Conservation (phyloP, 345 rosid species). For the Combretum micranthum region DNA sequence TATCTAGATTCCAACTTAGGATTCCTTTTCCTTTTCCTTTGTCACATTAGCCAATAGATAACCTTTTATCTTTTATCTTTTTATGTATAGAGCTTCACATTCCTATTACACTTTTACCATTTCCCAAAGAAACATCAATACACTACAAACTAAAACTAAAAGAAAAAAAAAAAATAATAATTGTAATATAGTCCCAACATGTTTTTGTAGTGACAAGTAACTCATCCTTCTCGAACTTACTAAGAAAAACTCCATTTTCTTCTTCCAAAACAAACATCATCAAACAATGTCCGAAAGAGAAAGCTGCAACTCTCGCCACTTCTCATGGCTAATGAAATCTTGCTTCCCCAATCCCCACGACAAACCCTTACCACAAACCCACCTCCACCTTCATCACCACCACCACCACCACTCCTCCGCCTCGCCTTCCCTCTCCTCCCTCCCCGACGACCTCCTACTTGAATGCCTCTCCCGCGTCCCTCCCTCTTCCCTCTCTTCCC, state of each 20-base stretch:
- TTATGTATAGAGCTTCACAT: too few species aligned
- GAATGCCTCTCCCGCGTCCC: constrained; percentile 75
- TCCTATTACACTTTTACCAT: too few species aligned
- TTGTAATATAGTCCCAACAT: too few species aligned
- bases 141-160: too few species aligned
- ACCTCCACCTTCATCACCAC: constrained; percentile 12
- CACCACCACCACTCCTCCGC: not conserved
- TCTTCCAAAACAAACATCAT: not conserved
- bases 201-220: too few species aligned
- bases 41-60: too few species aligned
- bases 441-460: constrained; percentile 75
- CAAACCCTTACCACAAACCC: constrained; percentile 18
- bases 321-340: constrained; percentile 89
- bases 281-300: constrained; percentile 40
- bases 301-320: constrained; percentile 80
- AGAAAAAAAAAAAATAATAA: too few species aligned
- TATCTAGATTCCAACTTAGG: too few species aligned
- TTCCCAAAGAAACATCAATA: too few species aligned
- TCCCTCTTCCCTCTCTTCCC: constrained; percentile 51
- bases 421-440: constrained; percentile 36
- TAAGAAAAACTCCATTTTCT: not conserved
- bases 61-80: too few species aligned
- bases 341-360: constrained; percentile 58
- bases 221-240: too few species aligned
- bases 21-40: too few species aligned